Evolutionary conservation across 116 monocot species (phyloP), one percentile per base, ranked within the genome.

Genomic region (Cymodocea nodosa): DNA sequence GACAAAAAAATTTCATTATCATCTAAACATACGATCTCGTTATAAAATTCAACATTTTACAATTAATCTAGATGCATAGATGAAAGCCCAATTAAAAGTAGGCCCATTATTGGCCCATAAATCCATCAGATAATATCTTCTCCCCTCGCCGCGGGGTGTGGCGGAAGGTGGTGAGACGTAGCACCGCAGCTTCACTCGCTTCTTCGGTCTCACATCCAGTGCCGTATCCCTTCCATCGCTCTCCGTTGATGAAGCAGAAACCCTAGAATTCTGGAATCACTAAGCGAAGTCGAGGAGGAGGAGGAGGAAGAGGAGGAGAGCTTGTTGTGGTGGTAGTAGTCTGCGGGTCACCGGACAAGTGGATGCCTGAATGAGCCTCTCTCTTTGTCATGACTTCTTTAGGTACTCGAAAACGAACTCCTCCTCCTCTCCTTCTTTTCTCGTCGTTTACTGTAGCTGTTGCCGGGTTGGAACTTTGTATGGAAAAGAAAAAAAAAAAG

Each of bases 361-460:
- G 1, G 24, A 57, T 23, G 57, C 30, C 37, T 61, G 61, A 61
- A 61, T 61, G 61, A 61, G 61, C 61, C 35, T 35, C 20, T 22
- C 11, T 24, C 57, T 11, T 12, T 57, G 56, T 30, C 61, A 35
- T 61, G 61, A 30, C 61, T 61, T 61, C 61, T 61, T 61, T 61
- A 61, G 61, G 61, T 61, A 36, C 35, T 61, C 15, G 4, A 15
- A 12, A 17, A 17, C 0, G 13, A 53, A 15, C 30, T 30, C 9
- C 3, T 34, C 60, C 25, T 30, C 4, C 0, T 60, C 34, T 60
- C 60, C 13, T 8, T 34, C 60, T 60, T 13, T 5, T 20, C 20
- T 56, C 20, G 16, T 56, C 23, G 13, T 22, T 20, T 20, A 59
- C 14, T 23, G 25, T 14, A 23, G 59, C 54, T 30, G 30, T 30